Conservation (phyloP, 192 early-diverging fungal genomes). For the Podila epicladia region DNA sequence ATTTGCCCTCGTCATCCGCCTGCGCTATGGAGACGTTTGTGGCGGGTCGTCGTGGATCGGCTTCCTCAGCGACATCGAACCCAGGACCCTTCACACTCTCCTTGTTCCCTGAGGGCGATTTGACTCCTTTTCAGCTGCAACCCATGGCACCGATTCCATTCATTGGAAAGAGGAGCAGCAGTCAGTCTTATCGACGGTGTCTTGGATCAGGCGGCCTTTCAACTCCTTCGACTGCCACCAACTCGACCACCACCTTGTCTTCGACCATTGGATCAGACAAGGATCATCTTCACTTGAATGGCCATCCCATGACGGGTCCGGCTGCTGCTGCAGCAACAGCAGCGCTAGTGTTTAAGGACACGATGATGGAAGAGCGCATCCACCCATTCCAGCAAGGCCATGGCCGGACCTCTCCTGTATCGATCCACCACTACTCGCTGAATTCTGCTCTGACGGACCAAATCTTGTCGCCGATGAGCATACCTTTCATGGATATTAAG, state of each 20-base stretch:
- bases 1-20: slow-evolving; percentile 3
- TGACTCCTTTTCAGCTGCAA: slow-evolving; percentile 23
- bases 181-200: slow-evolving; percentile 22
- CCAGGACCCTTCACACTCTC: slow-evolving; percentile 6
- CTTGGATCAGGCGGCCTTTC: slow-evolving; percentile 2
- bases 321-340: slow-evolving; percentile 6
- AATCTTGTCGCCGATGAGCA: slow-evolving; percentile 15
- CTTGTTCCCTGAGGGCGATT: slow-evolving; percentile 17
- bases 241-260: background rate
- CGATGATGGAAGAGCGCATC: slow-evolving; percentile 20
- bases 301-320: background rate
- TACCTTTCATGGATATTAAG: slow-evolving; percentile 65
- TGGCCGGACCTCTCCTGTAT: background rate
- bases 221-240: background rate
- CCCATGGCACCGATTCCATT: slow-evolving; percentile 30
- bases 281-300: background rate
- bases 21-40: slow-evolving; percentile 48
- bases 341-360: slow-evolving; percentile 17
- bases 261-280: background rate
- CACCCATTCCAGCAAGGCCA: slow-evolving; percentile 13
- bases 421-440: slow-evolving; percentile 2
- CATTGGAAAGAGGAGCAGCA: slow-evolving; percentile 42
- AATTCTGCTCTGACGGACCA: background rate
- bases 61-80: slow-evolving; percentile 21
- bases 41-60: slow-evolving; percentile 41